Percentiles rank a stretch among this genome's conserved stretches.
Evolutionary conservation across 148 eudicot genomes (phyloP).

Genomic region (Nyssa sinensis): DNA sequence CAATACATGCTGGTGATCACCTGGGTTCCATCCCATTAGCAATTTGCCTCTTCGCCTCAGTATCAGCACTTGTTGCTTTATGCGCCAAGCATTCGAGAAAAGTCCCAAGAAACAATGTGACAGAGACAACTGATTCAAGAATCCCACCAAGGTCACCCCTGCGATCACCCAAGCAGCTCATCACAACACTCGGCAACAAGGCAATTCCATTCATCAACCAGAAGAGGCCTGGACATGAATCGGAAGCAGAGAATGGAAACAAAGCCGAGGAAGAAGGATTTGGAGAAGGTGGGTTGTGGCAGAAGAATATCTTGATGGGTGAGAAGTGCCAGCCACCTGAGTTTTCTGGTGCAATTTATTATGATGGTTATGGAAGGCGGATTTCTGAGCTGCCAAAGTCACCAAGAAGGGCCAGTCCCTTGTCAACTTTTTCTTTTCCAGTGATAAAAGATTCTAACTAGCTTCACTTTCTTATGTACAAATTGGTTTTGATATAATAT

Average conservation of each 20-base stretch:
- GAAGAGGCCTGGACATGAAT: slow-evolving; percentile 11
- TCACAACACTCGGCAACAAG: slow-evolving; percentile 38
- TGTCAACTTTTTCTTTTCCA: slow-evolving; percentile 34
- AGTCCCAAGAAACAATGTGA: slow-evolving; percentile 5
- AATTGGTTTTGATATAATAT: background rate
- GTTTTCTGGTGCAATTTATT: slow-evolving; percentile 74
- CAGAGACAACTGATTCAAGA: background rate
- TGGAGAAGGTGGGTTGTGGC: slow-evolving; percentile 75
- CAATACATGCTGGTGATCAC: slow-evolving; percentile 13
- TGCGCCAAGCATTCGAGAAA: slow-evolving; percentile 49
- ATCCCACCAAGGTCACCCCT: slow-evolving; percentile 32
- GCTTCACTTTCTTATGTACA: background rate
- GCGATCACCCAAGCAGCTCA: slow-evolving; percentile 36
- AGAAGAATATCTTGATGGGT: slow-evolving; percentile 74
- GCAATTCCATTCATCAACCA: slow-evolving; percentile 10
- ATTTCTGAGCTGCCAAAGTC: slow-evolving; percentile 60
- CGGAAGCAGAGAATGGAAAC: background rate
- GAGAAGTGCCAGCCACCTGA: slow-evolving; percentile 81
- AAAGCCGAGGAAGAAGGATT: slow-evolving; percentile 25
- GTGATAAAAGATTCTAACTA: slow-evolving; percentile 25
- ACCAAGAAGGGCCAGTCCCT: slow-evolving; percentile 42
- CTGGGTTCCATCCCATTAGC: slow-evolving; percentile 33
- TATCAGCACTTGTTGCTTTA: slow-evolving; percentile 41
- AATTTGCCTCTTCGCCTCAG: slow-evolving; percentile 45
- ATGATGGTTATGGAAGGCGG: slow-evolving; percentile 50